Evolutionary conservation across 768 basidiomycete species (phyloP), one percentile per base, ranked within the genome.

Genomic region (Tephrocybe sp.): DNA sequence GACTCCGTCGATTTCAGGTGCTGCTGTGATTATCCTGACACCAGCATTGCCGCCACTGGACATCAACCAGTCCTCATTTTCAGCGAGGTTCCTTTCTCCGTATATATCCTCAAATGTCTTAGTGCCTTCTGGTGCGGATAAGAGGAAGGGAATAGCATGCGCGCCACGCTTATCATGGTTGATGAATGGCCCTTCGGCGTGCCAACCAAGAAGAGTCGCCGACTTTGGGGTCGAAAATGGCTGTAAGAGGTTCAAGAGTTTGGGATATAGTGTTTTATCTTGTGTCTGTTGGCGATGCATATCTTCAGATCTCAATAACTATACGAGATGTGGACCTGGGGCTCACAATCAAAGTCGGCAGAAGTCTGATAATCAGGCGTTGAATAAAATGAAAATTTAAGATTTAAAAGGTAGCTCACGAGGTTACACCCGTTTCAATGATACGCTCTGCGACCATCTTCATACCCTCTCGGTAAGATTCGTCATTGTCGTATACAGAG

Each of bases 121-220:
- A 53, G 82, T 77, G 4, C 86, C 84, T n/a, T 80, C 72, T 1
- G 73, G 71, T 0, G 90, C 88, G 19, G 77, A 56, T 21, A 80
- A 64, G 24, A 91, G 80, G 66, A 81, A 82, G 3, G 80, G 71
- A 3, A 82, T 79, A 1, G 86, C 77, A 63, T 95, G 93, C 2
- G 88, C 90, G 2, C 93, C 93, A 37, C 87, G 83, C 64, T 92
- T 92, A n/a, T 77, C 76, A 33, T 81, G 68, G 47, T 91, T 84
- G 36, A 94, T 75, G 71, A 94, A 94, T 0, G 93, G 92, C 0
- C 93, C 93, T 67, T 95, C 93, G 22, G 80, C 88, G 56, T 95
- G 93, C 86, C 88, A 94, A 22, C 93, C 93, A 11, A 94, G 78
- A 3, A 92, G 65, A 27, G 79, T 84, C 0, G 92, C 91, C 9